Evolutionary conservation across 768 basidiomycete species (phyloP).

Genomic region (Leucosporidium creatinivorum): DNA sequence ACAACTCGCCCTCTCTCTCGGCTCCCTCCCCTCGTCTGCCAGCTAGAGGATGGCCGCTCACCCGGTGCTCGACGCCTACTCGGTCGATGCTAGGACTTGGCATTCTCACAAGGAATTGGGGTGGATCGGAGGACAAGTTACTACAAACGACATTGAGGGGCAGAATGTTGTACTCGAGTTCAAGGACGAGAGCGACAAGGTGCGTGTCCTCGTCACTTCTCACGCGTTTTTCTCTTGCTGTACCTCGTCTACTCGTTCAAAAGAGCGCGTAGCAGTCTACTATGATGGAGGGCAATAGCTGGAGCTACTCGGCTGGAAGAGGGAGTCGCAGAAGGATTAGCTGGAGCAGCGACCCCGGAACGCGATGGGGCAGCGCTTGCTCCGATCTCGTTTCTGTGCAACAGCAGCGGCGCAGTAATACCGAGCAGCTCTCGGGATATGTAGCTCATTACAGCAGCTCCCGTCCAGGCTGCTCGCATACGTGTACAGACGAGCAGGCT

Average conservation of each 20-base stretch:
- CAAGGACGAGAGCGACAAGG: constrained; percentile 87
- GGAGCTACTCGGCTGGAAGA: neutral
- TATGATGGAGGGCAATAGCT: too few relatives aligned
- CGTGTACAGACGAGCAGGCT: neutral
- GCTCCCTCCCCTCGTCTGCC: neutral
- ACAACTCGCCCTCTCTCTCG: neutral
- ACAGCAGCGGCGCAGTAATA: neutral
- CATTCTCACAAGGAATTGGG: constrained; percentile 90
- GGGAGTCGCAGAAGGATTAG: neutral
- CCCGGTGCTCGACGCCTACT: constrained; percentile 12
- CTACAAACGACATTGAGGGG: constrained; percentile 57
- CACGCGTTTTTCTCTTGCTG: constrained; percentile 1
- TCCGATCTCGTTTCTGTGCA: neutral
- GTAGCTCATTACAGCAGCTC: too few relatives aligned
- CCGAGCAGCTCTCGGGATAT: too few relatives aligned
- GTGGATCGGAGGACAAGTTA: constrained; percentile 85
- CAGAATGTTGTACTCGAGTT: constrained; percentile 74
- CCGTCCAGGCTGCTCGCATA: too few relatives aligned
- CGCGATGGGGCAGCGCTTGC: neutral
- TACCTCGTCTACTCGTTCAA: constrained; percentile 15
- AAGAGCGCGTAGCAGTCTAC: too few relatives aligned
- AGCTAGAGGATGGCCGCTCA: neutral
- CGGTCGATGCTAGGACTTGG: constrained; percentile 40
- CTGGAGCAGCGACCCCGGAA: neutral
- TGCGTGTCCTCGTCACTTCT: constrained; percentile 39